Conservation (phyloP, 2,329 filamentous ascomycete genomes). For the Pseudogymnoascus sp. region DNA sequence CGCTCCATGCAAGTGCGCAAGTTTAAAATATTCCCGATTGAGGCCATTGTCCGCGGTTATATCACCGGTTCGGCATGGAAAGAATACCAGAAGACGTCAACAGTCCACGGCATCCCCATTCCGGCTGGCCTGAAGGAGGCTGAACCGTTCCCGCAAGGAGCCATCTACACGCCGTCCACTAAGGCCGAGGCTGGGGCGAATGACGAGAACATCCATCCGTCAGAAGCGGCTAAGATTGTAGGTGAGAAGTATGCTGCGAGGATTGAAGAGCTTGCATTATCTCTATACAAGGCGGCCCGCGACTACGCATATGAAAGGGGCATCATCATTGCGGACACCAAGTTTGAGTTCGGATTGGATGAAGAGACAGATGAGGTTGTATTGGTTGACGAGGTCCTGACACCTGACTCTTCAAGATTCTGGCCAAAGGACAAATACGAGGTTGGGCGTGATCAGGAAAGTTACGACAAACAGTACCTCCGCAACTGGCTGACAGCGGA, state of each 20-base stretch:
- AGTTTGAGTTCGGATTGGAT: slow-evolving; percentile 65
- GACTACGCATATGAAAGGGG: slow-evolving; percentile 48
- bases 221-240: slow-evolving; percentile 38
- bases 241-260: slow-evolving; percentile 49
- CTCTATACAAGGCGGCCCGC: slow-evolving; percentile 49
- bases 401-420: slow-evolving; percentile 77
- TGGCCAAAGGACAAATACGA: slow-evolving; percentile 71
- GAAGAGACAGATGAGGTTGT: slow-evolving; percentile 51
- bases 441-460: slow-evolving; percentile 66
- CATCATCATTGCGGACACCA: slow-evolving; percentile 67
- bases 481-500: slow-evolving; percentile 71
- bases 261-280: slow-evolving; percentile 50
- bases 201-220: slow-evolving; percentile 62
- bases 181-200: slow-evolving; percentile 60
- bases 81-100: slow-evolving; percentile 56
- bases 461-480: slow-evolving; percentile 82
- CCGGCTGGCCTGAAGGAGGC: slow-evolving; percentile 51
- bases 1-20: slow-evolving; percentile 60
- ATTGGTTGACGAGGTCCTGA: slow-evolving; percentile 65
- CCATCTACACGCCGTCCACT: slow-evolving; percentile 60
- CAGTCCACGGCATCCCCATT: slow-evolving; percentile 56
- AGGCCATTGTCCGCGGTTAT: slow-evolving; percentile 66
- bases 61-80: slow-evolving; percentile 65
- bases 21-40: slow-evolving; percentile 56
- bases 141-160: slow-evolving; percentile 47